Evolutionary conservation across 2,329 filamentous ascomycete species (phyloP), one percentile per base, ranked within the genome.

Genomic region (Xylaria multiplex): DNA sequence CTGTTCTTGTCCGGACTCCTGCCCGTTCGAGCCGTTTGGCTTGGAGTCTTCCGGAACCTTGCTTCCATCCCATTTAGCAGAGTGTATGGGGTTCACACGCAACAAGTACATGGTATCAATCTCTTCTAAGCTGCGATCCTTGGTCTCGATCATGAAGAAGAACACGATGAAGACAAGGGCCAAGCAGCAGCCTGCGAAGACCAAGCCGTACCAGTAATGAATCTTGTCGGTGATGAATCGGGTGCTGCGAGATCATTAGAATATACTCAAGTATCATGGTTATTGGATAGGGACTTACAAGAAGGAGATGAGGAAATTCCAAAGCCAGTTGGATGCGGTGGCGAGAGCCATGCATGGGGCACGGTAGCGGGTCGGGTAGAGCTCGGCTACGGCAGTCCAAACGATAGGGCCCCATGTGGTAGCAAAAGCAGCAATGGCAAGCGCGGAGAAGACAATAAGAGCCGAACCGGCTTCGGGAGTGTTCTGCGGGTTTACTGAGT

Each of bases 101-200:
- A 80, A 72, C 19, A 84, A 81, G 75, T 94, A 94, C 90, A 93
- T 93, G 64, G 86, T 89, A 77, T 93, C 91, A 62, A 93, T 89
- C 78, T 93, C 90, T 79, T 93, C 91, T 19, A 93, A 84, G 1
- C 86, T 88, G 37, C 90, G 85, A 72, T 90, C 90, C 78, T 91
- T 89, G 67, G 86, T 89, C 80, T 93, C 91, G 73, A 90, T 89
- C 69, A 93, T 84, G 79, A 92, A 92, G 82, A 93, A 91, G 82
- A 89, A 93, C 65, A 93, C 90, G 56, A 92, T 83, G 19, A 86
- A 72, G 4, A 88, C 83, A 22, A 88, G 87, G 9, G 84, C 83
- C 64, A 87, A 85, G 74, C 88, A 89, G 77, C 89, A 91, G 4
- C 84, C 88, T 0, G 89, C 90, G 75, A 92, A 92, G 45, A 93